Evolutionary conservation across 176 grass and related monocot species (phyloP).

Genomic region (Lolium perenne): DNA sequence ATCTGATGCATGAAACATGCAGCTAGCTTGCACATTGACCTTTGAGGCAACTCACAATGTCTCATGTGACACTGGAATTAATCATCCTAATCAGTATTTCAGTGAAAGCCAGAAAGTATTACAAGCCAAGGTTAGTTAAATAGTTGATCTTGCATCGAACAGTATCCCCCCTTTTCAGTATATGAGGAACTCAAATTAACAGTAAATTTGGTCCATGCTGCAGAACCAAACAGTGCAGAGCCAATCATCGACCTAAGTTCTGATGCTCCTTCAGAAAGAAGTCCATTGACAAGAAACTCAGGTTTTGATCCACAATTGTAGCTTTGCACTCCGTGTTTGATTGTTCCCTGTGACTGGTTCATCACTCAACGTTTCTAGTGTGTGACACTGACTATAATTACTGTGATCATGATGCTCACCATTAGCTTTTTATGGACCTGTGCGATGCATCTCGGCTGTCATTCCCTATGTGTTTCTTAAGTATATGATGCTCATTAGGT

Average conservation of each 20-base stretch:
- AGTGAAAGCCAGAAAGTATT: constrained; percentile 79
- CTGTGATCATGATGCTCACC: not conserved
- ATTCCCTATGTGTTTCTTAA: not conserved
- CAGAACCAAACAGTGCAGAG: constrained; percentile 55
- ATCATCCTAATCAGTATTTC: constrained; percentile 99
- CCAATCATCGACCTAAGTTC: constrained; percentile 44
- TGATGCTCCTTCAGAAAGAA: constrained; percentile 7
- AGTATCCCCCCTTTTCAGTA: not conserved
- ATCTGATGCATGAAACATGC: constrained; percentile 46
- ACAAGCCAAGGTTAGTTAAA: constrained; percentile 59
- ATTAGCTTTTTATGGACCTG: constrained; percentile 14
- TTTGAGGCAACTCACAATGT: constrained; percentile 82
- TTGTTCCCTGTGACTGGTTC: constrained; percentile 10
- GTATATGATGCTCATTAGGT: not conserved
- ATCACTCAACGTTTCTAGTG: not conserved
- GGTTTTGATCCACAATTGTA: constrained; percentile 26
- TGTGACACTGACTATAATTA: not conserved
- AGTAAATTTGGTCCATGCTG: constrained; percentile 23
- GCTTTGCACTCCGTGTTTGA: constrained; percentile 27
- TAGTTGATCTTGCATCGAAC: constrained; percentile 8
- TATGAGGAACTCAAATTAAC: constrained; percentile 28
- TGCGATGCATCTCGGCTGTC: not conserved
- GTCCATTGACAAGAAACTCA: constrained; percentile 21
- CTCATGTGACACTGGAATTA: constrained; percentile 90
- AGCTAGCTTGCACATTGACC: constrained; percentile 97